These are phyloP conservation scores for Cordia subcordata DNA, from an alignment of 257 asterid species.

Conservation along the genomic window DNA sequence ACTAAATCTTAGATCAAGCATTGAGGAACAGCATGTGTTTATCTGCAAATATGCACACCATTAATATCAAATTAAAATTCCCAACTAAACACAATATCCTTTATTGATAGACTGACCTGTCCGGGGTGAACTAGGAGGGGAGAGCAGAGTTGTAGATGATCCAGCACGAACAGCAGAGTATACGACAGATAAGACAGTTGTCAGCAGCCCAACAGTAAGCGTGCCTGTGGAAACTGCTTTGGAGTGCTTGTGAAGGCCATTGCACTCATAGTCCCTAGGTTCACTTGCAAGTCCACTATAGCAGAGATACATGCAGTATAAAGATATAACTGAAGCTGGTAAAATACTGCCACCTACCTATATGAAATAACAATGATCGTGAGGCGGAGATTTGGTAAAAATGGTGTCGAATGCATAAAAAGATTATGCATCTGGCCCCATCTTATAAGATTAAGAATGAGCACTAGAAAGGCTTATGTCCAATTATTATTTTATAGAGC, in stretches of 20 bases:
- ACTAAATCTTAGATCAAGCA: neutral
- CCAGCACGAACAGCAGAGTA: constrained; percentile 93
- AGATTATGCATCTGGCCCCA: neutral
- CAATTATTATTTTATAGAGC: too few species aligned
- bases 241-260: constrained; percentile 84
- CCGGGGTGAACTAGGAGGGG: constrained; percentile 86
- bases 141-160: constrained; percentile 76
- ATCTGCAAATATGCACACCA: neutral
- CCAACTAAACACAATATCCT: neutral
- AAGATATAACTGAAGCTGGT: constrained; percentile 82
- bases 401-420: neutral
- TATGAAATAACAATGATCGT: constrained; percentile 8
- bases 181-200: constrained; percentile 78
- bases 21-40: neutral
- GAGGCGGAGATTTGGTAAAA: neutral
- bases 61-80: too few species aligned
- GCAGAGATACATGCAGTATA: constrained; percentile 95
- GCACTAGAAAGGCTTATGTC: neutral
- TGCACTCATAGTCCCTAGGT: constrained; percentile 84
- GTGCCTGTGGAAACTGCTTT: constrained; percentile 75
- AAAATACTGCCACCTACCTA: constrained; percentile 86
- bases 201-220: constrained; percentile 65
- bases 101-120: constrained; percentile 41
- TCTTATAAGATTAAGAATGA: neutral
- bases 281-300: constrained; percentile 91